Evolutionary conservation across 345 rosid genomes (phyloP).

Genomic region (Viola odorata): DNA sequence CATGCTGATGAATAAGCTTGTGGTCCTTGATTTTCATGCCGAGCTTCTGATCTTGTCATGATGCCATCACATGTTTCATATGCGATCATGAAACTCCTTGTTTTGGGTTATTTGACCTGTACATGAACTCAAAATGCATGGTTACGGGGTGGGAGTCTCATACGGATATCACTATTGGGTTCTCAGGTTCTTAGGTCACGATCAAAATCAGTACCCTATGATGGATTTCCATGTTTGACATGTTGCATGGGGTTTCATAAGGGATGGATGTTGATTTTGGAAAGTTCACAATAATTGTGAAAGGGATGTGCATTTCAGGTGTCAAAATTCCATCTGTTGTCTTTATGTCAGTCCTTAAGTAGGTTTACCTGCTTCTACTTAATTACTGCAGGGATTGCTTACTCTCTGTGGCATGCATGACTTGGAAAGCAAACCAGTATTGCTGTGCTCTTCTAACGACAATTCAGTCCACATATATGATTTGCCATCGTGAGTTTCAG

Average conservation of each 20-base stretch:
- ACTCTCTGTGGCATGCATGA: constrained; percentile 77
- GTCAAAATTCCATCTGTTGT: too few species aligned
- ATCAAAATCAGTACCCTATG: neutral
- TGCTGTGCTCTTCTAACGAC: constrained; percentile 80
- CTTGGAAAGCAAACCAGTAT: constrained; percentile 72
- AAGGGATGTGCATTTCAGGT: too few species aligned
- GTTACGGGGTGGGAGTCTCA: too few species aligned
- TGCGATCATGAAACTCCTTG: too few species aligned
- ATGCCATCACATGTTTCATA: too few species aligned
- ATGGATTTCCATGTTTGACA: too few species aligned
- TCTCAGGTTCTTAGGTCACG: neutral
- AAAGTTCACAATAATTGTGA: neutral
- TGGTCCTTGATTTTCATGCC: too few species aligned
- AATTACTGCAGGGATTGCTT: constrained; percentile 60
- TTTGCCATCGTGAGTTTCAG: constrained; percentile 81
- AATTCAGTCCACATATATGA: constrained; percentile 58
- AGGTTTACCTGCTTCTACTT: neutral
- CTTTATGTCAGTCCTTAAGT: neutral
- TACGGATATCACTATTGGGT: neutral
- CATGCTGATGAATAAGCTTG: too few species aligned
- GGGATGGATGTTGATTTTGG: neutral
- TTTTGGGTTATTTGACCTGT: too few species aligned
- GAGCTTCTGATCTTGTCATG: too few species aligned
- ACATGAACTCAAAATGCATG: too few species aligned
- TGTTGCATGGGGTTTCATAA: neutral